phyloP scores from a whole-genome alignment of 306 rosid genomes.

The Arachis hypogaea region DNA sequence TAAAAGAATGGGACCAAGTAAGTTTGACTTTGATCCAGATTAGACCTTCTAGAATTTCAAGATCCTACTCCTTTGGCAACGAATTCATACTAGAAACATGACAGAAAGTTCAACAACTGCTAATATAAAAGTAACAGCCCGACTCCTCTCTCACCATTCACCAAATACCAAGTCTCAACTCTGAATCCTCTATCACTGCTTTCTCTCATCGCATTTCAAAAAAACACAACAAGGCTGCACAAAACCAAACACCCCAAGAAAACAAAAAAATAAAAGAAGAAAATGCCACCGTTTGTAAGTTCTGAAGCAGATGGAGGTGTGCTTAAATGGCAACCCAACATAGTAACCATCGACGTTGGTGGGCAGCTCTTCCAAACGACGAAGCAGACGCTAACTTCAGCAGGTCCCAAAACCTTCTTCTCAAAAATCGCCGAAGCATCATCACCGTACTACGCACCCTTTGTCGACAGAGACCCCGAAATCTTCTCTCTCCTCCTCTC shows the following conservation, averaged over 20 bases:
- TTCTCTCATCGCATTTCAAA: background rate
- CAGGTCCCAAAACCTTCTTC: conserved; percentile 66
- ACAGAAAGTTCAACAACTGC: background rate
- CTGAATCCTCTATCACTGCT: background rate
- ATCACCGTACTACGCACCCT: conserved; percentile 38
- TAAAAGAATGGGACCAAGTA: conserved; percentile 19
- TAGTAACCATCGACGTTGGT: conserved; percentile 76
- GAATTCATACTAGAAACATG: background rate
- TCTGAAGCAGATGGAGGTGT: conserved; percentile 29
- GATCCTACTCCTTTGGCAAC: conserved; percentile 12
- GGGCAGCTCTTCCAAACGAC: conserved; percentile 91
- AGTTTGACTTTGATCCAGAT: conserved; percentile 11
- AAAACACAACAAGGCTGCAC: background rate
- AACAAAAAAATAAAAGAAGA: background rate
- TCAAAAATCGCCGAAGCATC: conserved; percentile 50
- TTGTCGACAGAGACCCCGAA: conserved; percentile 90
- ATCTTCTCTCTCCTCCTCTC: conserved; percentile 81
- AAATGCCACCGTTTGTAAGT: conserved; percentile 57
- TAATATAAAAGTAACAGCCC: background rate
- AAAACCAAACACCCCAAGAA: background rate
- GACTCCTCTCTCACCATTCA: background rate
- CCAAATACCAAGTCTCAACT: background rate
- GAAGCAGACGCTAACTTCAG: conserved; percentile 72
- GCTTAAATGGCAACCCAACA: conserved; percentile 41
- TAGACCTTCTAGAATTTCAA: conserved; percentile 45